phyloP scores from a whole-genome alignment of 345 rosid genomes.

The Brassica rapa region DNA sequence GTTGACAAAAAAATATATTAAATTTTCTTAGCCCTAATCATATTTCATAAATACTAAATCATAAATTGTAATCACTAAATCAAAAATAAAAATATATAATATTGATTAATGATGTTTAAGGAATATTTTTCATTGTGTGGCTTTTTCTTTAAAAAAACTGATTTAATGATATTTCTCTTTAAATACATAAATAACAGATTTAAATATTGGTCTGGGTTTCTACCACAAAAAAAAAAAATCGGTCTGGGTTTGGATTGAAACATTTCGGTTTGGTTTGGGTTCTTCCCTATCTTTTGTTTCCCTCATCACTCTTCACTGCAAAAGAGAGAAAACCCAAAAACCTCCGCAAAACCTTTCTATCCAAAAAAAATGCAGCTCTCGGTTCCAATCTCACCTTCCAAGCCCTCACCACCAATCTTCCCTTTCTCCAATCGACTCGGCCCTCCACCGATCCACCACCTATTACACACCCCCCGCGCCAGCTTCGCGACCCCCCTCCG shows the following conservation, averaged over 20 bases:
- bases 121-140: no score
- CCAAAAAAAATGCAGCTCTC: slow-evolving; percentile 32
- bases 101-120: no score
- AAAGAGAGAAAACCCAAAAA: background rate
- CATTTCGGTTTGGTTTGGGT: background rate
- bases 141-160: no score
- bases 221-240: background rate
- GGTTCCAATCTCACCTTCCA: slow-evolving; percentile 15
- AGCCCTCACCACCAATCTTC: slow-evolving; percentile 23
- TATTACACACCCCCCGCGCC: slow-evolving; percentile 11
- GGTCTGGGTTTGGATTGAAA: background rate
- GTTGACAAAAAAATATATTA: no score
- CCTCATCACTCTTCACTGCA: background rate
- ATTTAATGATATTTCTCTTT: no score
- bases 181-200: no score
- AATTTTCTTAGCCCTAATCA: no score
- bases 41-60: no score
- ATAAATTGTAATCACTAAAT: no score
- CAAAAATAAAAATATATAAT: no score
- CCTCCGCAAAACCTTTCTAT: background rate
- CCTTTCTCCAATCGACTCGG: slow-evolving; percentile 15
- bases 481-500: slow-evolving; percentile 40
- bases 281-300: background rate
- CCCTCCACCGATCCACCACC: slow-evolving; percentile 20
- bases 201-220: no score